Conservation (phyloP, 306 rosid species). For the Prunus padus region DNA sequence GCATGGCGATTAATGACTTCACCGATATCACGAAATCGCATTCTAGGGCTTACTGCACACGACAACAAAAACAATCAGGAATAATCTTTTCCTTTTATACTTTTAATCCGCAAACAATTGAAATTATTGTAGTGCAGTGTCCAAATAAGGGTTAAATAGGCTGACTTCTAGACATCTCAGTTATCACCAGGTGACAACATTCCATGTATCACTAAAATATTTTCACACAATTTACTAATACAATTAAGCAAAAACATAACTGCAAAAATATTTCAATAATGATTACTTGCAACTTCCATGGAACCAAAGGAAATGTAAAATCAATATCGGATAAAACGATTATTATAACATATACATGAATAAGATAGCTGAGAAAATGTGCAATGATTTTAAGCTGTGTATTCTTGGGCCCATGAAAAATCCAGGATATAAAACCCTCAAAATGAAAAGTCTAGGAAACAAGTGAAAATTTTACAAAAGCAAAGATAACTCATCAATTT, state of each 20-base stretch:
- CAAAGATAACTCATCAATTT: too few species aligned
- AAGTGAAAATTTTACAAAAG: neutral
- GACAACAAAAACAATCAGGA: constrained; percentile 21
- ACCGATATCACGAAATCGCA: constrained; percentile 91
- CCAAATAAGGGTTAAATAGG: neutral
- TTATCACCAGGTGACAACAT: neutral
- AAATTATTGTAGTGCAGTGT: neutral
- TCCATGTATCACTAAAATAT: neutral
- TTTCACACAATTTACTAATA: neutral
- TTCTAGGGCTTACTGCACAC: constrained; percentile 83
- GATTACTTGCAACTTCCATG: neutral
- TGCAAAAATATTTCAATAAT: neutral
- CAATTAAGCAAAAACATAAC: neutral
- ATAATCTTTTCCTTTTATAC: neutral
- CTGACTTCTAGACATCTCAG: neutral
- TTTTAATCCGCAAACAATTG: neutral
- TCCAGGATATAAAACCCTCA: neutral
- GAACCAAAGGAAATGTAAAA: neutral
- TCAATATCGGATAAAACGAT: neutral
- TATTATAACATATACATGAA: neutral
- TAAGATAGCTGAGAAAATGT: neutral
- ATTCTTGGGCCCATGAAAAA: too few species aligned
- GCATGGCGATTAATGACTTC: constrained; percentile 89
- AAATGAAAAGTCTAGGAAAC: neutral
- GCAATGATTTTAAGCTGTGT: neutral